These are phyloP conservation scores for Beauveria medogensis DNA, from an alignment of 2,329 filamentous ascomycete species.

Conservation along the genomic window DNA sequence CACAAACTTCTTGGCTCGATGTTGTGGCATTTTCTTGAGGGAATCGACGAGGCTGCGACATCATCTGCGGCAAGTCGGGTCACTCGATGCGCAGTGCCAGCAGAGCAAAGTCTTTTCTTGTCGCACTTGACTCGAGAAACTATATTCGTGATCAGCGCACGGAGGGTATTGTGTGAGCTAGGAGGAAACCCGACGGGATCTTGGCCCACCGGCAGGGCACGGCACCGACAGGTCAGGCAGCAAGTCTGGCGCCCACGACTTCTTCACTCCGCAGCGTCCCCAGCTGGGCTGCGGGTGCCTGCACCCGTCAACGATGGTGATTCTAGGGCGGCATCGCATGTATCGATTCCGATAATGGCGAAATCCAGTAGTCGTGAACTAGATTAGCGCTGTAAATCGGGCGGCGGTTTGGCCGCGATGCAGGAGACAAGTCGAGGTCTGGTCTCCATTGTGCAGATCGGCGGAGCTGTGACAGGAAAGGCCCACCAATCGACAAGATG, in stretches of 20 bases:
- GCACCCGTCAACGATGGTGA: neutral
- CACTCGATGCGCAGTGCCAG: neutral
- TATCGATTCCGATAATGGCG: no score
- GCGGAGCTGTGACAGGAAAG: neutral
- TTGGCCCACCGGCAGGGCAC: no score
- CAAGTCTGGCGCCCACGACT: neutral
- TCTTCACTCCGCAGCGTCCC: neutral
- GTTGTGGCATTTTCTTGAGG: no score
- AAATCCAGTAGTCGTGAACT: neutral
- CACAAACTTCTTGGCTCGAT: no score
- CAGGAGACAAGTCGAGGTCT: neutral
- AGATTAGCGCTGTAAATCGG: neutral
- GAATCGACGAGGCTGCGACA: no score
- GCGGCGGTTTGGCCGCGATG: neutral
- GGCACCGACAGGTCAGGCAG: neutral
- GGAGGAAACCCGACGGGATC: neutral
- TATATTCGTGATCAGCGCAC: no score
- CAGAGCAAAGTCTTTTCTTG: neutral
- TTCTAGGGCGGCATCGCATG: neutral
- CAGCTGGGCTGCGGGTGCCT: neutral
- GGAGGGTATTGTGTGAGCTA: neutral
- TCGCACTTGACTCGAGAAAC: neutral
- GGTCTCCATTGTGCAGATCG: neutral
- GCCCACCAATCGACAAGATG: neutral
- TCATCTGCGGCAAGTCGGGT: neutral